These are phyloP conservation scores for Aspergillus kassunensis DNA, from an alignment of 495 filamentous ascomycete genomes.

Conservation along the genomic window DNA sequence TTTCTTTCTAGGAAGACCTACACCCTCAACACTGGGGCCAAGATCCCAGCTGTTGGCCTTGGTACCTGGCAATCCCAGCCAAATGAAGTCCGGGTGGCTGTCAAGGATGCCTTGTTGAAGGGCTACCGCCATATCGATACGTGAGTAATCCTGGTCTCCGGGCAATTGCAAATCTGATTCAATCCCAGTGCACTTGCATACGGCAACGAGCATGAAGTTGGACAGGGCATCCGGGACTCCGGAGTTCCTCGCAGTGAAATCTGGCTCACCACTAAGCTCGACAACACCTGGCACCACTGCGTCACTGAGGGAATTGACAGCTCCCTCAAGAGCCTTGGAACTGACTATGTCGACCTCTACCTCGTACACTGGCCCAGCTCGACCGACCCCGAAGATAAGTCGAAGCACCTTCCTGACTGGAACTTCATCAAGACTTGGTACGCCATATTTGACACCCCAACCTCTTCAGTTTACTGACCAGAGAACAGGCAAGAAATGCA, in stretches of 20 bases:
- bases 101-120: conserved; percentile 67
- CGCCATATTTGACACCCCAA: conserved; percentile 1
- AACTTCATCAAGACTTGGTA: conserved; percentile 78
- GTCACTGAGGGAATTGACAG: conserved; percentile 65
- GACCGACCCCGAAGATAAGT: conserved; percentile 53
- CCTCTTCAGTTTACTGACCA: not conserved
- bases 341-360: conserved; percentile 80
- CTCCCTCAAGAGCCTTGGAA: conserved; percentile 64
- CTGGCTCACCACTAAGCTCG: conserved; percentile 85
- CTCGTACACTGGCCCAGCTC: conserved; percentile 80
- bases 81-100: conserved; percentile 64
- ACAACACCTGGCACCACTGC: conserved; percentile 74
- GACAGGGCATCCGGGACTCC: conserved; percentile 71
- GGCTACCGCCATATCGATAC: conserved; percentile 73
- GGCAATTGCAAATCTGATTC: not conserved
- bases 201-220: conserved; percentile 80
- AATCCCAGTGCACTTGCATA: conserved; percentile 65
- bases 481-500: conserved; percentile 63
- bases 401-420: conserved; percentile 64
- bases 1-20: conserved; percentile 49
- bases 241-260: conserved; percentile 77
- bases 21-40: conserved; percentile 74
- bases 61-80: conserved; percentile 76
- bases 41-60: conserved; percentile 77
- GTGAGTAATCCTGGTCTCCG: conserved; percentile 19